Evolutionary conservation across 371 early-diverging fungal genomes (phyloP).

Genomic region (Syncephalastrum monosporum): DNA sequence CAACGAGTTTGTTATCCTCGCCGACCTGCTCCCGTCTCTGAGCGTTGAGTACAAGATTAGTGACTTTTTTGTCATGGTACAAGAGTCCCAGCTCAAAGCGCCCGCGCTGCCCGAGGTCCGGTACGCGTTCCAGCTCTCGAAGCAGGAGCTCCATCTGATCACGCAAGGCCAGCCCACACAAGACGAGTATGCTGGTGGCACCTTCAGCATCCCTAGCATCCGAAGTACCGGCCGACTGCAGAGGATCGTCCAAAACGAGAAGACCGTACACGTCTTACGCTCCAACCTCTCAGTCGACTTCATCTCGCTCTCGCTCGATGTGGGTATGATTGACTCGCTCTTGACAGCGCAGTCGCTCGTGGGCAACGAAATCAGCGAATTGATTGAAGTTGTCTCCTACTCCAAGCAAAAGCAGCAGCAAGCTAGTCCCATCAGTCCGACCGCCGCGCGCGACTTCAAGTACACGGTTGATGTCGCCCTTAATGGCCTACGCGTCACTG

Average conservation of each 20-base stretch:
- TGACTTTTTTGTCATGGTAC: slow-evolving; percentile 55
- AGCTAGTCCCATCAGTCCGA: background rate
- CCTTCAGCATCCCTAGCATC: slow-evolving; percentile 60
- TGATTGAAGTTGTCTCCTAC: slow-evolving; percentile 69
- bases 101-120: slow-evolving; percentile 28
- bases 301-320: slow-evolving; percentile 65
- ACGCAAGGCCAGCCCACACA: slow-evolving; percentile 23
- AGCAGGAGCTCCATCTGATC: slow-evolving; percentile 57
- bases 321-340: slow-evolving; percentile 74
- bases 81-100: slow-evolving; percentile 37
- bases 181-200: slow-evolving; percentile 41
- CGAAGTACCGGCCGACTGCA: slow-evolving; percentile 55
- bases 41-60: slow-evolving; percentile 61
- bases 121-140: slow-evolving; percentile 54
- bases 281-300: slow-evolving; percentile 65
- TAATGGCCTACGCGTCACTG: slow-evolving; percentile 64
- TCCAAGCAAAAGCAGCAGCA: slow-evolving; percentile 32
- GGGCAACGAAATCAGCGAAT: slow-evolving; percentile 77
- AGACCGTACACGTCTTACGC: slow-evolving; percentile 25
- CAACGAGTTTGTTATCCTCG: slow-evolving; percentile 55
- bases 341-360: slow-evolving; percentile 76
- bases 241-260: slow-evolving; percentile 7
- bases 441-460: slow-evolving; percentile 21
- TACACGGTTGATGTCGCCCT: slow-evolving; percentile 64
- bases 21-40: slow-evolving; percentile 69